Evolutionary conservation across 1,139 yeast genomes (phyloP).

Genomic region (Casaregolazyma lundiana): DNA sequence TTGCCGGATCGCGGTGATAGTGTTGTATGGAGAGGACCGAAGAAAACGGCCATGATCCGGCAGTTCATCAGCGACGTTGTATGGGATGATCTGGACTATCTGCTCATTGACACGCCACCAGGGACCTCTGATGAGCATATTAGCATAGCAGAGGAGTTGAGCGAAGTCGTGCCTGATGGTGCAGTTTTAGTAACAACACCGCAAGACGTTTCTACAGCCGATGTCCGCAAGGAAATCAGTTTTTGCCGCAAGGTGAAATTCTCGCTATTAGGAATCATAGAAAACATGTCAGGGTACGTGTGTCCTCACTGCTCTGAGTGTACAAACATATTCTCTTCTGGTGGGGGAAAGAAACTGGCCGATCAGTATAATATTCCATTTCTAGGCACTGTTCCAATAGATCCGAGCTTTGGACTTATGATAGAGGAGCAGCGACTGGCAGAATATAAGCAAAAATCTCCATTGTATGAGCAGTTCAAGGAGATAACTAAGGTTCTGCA

Average conservation of each 20-base stretch:
- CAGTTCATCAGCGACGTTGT: conserved; percentile 87
- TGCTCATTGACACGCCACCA: conserved; percentile 95
- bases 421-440: conserved; percentile 49
- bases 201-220: conserved; percentile 86
- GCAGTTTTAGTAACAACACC: conserved; percentile 96
- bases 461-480: conserved; percentile 47
- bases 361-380: conserved; percentile 56
- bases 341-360: conserved; percentile 83
- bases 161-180: conserved; percentile 77
- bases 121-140: conserved; percentile 99
- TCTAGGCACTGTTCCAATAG: conserved; percentile 87
- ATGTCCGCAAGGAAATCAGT: conserved; percentile 89
- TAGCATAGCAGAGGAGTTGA: conserved; percentile 86
- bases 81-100: conserved; percentile 81
- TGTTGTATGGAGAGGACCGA: conserved; percentile 98
- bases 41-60: conserved; percentile 94
- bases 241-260: conserved; percentile 86
- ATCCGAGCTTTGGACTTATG: conserved; percentile 82
- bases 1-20: conserved; percentile 79
- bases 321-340: conserved; percentile 84
- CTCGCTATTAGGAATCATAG: conserved; percentile 78
- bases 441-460: conserved; percentile 35
- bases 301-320: conserved; percentile 89
- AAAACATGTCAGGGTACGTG: conserved; percentile 94
- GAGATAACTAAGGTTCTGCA: conserved; percentile 41